Percentiles rank a stretch among this genome's conserved stretches.
phyloP scores from a whole-genome alignment of 2,329 filamentous ascomycete species.

The Phialophora expanda region DNA sequence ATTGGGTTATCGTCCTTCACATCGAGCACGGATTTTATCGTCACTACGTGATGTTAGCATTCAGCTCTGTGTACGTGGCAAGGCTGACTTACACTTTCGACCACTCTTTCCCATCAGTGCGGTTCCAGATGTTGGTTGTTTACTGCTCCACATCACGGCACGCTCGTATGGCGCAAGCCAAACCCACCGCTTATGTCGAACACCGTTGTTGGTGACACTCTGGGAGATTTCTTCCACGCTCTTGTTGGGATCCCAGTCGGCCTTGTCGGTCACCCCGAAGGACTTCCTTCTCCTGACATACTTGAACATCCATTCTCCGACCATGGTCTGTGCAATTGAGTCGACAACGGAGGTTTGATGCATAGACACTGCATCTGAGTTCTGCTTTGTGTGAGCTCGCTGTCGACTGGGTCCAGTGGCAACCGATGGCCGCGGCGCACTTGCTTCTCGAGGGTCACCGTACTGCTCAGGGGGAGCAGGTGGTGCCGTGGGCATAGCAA shows the following conservation, averaged over 20 bases:
- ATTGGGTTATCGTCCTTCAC: constrained; percentile 91
- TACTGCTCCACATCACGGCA: constrained; percentile 97
- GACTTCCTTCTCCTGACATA: constrained; percentile 71
- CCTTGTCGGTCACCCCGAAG: constrained; percentile 74
- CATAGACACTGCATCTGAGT: constrained; percentile 63
- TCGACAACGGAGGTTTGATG: constrained; percentile 85
- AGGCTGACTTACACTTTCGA: constrained; percentile 76
- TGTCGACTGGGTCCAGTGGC: constrained; percentile 56
- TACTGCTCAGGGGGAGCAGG: constrained; percentile 24
- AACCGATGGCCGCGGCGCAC: constrained; percentile 38
- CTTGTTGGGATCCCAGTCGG: constrained; percentile 60
- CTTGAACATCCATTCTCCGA: constrained; percentile 72
- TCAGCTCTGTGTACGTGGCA: constrained; percentile 26
- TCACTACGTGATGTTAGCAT: constrained; percentile 64
- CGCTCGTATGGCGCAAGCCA: constrained; percentile 97
- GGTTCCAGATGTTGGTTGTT: constrained; percentile 86
- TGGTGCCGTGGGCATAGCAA: constrained; percentile 43
- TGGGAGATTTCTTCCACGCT: constrained; percentile 71
- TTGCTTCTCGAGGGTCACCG: constrained; percentile 32
- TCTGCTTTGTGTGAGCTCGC: constrained; percentile 46
- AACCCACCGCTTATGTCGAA: constrained; percentile 92
- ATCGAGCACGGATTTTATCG: constrained; percentile 93
- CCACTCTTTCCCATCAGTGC: constrained; percentile 93
- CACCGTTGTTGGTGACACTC: constrained; percentile 68
- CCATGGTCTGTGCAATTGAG: constrained; percentile 97